A percentile compares a stretch with the other conserved stretches of the same genome.
Conservation (phyloP, 352 stramenopile genomes). For the Globisporangium okanoganense region DNA sequence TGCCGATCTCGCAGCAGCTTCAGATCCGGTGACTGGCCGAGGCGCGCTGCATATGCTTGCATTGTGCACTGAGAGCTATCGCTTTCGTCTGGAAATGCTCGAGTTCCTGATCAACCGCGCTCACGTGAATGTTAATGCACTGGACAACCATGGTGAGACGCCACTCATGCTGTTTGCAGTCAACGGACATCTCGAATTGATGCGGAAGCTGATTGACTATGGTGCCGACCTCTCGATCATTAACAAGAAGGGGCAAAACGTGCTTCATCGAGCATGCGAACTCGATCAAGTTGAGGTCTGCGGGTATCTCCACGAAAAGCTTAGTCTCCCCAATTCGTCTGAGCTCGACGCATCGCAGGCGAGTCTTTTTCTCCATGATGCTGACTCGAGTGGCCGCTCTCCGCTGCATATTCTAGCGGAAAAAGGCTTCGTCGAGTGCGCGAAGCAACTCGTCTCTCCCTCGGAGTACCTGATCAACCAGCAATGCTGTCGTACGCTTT, state of each 20-base stretch:
- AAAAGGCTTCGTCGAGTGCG: conserved; percentile 51
- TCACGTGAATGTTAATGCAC: conserved; percentile 35
- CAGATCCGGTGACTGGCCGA: conserved; percentile 39
- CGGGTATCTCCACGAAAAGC: conserved; percentile 29
- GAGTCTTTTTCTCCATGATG: conserved; percentile 22
- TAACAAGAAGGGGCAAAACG: conserved; percentile 32
- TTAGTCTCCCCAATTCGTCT: background rate
- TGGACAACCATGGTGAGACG: conserved; percentile 40
- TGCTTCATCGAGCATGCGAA: conserved; percentile 57
- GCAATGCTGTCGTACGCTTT: conserved; percentile 19
- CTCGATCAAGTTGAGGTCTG: conserved; percentile 61
- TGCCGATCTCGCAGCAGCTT: conserved; percentile 25
- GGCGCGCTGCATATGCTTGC: conserved; percentile 56
- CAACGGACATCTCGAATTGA: conserved; percentile 41
- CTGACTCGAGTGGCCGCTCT: conserved; percentile 26
- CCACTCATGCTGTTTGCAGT: conserved; percentile 54
- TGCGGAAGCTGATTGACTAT: conserved; percentile 29
- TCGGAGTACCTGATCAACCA: conserved; percentile 1
- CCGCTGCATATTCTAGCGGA: conserved; percentile 44
- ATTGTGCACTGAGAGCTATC: conserved; percentile 45
- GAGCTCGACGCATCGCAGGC: background rate
- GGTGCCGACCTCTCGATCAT: conserved; percentile 23
- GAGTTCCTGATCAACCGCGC: conserved; percentile 38
- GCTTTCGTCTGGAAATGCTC: conserved; percentile 43
- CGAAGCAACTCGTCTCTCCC: conserved; percentile 34